A percentile compares a stretch with the other conserved stretches of the same genome.
Evolutionary conservation across 2,329 filamentous ascomycete genomes (phyloP).

Genomic region (Emmonsiellopsis sp.): DNA sequence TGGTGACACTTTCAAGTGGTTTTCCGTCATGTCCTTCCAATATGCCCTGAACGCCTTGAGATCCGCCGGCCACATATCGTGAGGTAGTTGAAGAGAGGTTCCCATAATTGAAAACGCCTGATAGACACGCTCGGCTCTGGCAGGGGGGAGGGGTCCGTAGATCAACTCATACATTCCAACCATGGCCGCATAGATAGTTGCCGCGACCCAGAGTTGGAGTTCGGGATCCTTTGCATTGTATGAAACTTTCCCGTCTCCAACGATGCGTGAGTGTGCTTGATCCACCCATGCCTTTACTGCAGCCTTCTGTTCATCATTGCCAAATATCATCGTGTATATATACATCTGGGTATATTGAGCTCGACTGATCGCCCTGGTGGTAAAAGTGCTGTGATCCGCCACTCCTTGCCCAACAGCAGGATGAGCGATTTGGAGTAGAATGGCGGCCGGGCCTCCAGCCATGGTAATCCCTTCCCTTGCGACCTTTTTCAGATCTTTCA

Average conservation of each 20-base stretch:
- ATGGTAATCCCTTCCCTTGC: conserved; percentile 27
- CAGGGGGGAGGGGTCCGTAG: conserved; percentile 6
- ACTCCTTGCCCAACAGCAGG: conserved; percentile 17
- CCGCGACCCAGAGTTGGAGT: conserved; percentile 10
- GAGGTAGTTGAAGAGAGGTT: conserved; percentile 9
- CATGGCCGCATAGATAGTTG: conserved; percentile 7
- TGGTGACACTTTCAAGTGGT: background rate
- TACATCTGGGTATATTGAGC: conserved; percentile 17
- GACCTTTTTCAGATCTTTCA: conserved; percentile 14
- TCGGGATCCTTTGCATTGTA: conserved; percentile 10
- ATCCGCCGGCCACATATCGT: conserved; percentile 7
- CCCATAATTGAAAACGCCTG: conserved; percentile 10
- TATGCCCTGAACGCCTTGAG: background rate
- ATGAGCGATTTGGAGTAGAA: conserved; percentile 20
- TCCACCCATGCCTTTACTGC: conserved; percentile 7
- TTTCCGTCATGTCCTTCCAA: conserved; percentile 1
- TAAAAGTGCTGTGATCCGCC: conserved; percentile 17
- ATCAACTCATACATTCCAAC: conserved; percentile 6
- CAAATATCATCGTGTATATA: conserved; percentile 11
- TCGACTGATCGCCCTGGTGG: conserved; percentile 14
- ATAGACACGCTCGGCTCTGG: conserved; percentile 5
- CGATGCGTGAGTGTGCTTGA: conserved; percentile 7
- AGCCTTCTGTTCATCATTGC: conserved; percentile 4
- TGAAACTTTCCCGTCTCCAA: background rate
- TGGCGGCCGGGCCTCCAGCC: conserved; percentile 25